Evolutionary conservation across 1,139 yeast genomes (phyloP).

Genomic region (Yamadazyma trypodendri): DNA sequence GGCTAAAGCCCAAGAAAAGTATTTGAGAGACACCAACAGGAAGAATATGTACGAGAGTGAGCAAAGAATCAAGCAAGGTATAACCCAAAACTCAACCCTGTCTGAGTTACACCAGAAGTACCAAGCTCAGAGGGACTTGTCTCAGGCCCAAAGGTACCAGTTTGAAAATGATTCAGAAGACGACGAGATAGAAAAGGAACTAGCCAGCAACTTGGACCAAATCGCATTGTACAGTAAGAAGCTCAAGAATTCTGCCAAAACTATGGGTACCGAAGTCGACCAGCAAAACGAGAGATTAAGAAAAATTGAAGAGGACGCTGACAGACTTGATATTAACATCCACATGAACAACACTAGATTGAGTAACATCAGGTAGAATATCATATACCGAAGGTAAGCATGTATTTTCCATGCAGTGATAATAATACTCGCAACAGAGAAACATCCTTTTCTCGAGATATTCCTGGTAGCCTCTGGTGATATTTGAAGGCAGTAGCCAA

Average conservation of each 20-base stretch:
- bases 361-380: constrained; percentile 38
- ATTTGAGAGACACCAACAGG: constrained; percentile 42
- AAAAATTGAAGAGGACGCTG: constrained; percentile 56
- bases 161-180: constrained; percentile 58
- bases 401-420: too few relatives aligned
- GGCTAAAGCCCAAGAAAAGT: constrained; percentile 64
- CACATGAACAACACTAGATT: constrained; percentile 49
- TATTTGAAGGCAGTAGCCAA: too few relatives aligned
- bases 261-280: constrained; percentile 50
- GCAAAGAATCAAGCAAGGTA: constrained; percentile 44
- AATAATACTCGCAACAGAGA: too few relatives aligned
- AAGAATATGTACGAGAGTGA: constrained; percentile 47
- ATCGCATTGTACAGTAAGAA: constrained; percentile 46
- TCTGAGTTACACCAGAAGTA: constrained; percentile 47
- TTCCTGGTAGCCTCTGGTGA: too few relatives aligned
- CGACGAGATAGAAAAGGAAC: constrained; percentile 58
- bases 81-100: constrained; percentile 36
- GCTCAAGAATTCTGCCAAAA: constrained; percentile 43
- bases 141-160: constrained; percentile 49
- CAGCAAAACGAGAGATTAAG: constrained; percentile 49
- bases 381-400: too few relatives aligned
- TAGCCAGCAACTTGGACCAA: constrained; percentile 53
- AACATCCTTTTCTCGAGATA: too few relatives aligned
- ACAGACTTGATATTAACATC: constrained; percentile 53
- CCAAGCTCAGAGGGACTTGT: constrained; percentile 47